Percentiles rank a stretch among this genome's conserved stretches.
Conservation (phyloP, 352 stramenopile species). For the Stramenopiles sp. region DNA sequence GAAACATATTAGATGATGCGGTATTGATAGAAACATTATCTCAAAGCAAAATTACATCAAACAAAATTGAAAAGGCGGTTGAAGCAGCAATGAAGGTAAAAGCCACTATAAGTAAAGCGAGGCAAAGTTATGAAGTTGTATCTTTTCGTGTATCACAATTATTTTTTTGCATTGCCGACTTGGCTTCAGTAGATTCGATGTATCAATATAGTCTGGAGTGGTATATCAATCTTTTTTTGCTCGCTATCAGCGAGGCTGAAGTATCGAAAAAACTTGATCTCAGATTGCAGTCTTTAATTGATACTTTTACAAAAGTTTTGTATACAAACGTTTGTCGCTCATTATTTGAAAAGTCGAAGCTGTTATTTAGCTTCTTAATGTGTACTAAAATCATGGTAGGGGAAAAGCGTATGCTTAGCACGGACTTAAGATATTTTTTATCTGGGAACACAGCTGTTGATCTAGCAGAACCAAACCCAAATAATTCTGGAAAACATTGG, state of each 20-base stretch:
- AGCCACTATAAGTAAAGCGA: constrained; percentile 91
- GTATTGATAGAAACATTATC: constrained; percentile 91
- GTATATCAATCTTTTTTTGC: constrained; percentile 80
- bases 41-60: constrained; percentile 93
- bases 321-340: constrained; percentile 86
- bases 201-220: constrained; percentile 48
- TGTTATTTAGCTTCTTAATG: constrained; percentile 79
- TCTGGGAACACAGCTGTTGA: constrained; percentile 74
- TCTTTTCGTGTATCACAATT: constrained; percentile 87
- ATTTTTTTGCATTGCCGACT: constrained; percentile 96
- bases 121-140: constrained; percentile 90
- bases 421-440: constrained; percentile 67
- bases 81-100: constrained; percentile 83
- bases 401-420: constrained; percentile 40
- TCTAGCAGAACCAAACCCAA: constrained; percentile 42
- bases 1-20: constrained; percentile 92
- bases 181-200: constrained; percentile 94
- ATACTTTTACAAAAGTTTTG: constrained; percentile 77
- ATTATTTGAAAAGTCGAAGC: constrained; percentile 85
- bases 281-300: constrained; percentile 62
- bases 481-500: constrained; percentile 30
- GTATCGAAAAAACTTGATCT: constrained; percentile 32
- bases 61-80: constrained; percentile 91
- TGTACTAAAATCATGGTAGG: constrained; percentile 70
- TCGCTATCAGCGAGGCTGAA: constrained; percentile 58